Evolutionary conservation across 1,284 basidiomycete genomes (phyloP).

Genomic region (Austroboletus rostrupii): DNA sequence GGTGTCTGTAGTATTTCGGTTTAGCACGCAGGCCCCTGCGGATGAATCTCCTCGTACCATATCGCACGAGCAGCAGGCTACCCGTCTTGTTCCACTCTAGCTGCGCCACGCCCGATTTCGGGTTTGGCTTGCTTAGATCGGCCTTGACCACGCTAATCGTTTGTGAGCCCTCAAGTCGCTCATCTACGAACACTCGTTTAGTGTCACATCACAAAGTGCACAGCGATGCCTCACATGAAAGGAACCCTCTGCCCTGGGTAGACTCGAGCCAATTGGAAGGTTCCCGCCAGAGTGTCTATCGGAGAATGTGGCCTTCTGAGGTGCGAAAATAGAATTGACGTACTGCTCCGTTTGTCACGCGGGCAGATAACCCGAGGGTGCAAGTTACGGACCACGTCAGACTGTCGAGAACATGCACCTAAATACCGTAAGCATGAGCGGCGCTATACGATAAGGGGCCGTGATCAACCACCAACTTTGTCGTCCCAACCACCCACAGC

Average conservation of each 20-base stretch:
- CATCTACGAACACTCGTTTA: constrained; percentile 42
- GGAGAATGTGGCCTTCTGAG: not conserved
- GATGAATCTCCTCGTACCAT: constrained; percentile 39
- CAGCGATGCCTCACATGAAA: constrained; percentile 58
- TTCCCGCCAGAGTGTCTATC: constrained; percentile 76
- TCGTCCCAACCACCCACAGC: constrained; percentile 83
- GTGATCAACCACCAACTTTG: constrained; percentile 47
- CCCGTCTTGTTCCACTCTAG: constrained; percentile 78
- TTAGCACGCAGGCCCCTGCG: constrained; percentile 3
- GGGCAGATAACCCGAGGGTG: constrained; percentile 56
- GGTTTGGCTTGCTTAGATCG: constrained; percentile 56
- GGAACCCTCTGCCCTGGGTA: constrained; percentile 74
- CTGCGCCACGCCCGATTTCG: constrained; percentile 62
- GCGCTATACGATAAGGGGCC: not conserved
- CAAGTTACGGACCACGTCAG: constrained; percentile 74
- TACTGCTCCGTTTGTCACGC: constrained; percentile 55
- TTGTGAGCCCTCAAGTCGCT: constrained; percentile 56
- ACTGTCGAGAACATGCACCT: constrained; percentile 77
- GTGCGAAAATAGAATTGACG: constrained; percentile 25
- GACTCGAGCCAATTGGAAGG: constrained; percentile 76
- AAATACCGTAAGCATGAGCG: constrained; percentile 5
- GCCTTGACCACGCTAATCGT: constrained; percentile 44
- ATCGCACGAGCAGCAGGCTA: constrained; percentile 65
- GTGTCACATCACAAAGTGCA: not conserved
- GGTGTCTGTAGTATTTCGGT: constrained; percentile 41